Evolutionary conservation across 352 stramenopile species (phyloP).

Genomic region (Globisporangium parvum): DNA sequence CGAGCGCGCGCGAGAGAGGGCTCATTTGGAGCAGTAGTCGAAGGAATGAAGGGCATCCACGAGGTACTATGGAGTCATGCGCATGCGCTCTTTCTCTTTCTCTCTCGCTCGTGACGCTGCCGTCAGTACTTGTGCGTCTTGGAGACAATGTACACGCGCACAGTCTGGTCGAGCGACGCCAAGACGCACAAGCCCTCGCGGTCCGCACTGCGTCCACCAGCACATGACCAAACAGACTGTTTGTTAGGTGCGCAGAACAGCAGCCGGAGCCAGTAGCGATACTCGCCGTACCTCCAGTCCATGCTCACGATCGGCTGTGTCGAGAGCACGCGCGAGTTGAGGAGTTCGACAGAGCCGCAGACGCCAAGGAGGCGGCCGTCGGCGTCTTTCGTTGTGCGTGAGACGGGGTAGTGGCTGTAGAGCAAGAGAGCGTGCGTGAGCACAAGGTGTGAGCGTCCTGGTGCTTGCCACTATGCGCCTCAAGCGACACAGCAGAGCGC

Average conservation of each 20-base stretch:
- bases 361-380: conserved; percentile 85
- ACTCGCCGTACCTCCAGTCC: conserved; percentile 86
- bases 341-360: conserved; percentile 89
- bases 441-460: neutral
- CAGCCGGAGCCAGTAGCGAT: neutral
- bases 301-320: conserved; percentile 95
- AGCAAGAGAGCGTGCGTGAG: conserved; percentile 2
- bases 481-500: neutral
- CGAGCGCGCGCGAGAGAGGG: too few relatives aligned
- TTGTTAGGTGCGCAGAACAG: neutral
- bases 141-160: conserved; percentile 94
- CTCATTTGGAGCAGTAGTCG: too few relatives aligned
- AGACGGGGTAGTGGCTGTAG: conserved; percentile 70
- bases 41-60: too few relatives aligned
- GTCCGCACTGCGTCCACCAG: conserved; percentile 50
- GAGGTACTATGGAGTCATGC: neutral
- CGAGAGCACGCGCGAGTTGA: conserved; percentile 94
- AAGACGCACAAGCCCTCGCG: conserved; percentile 91
- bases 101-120: neutral
- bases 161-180: conserved; percentile 92
- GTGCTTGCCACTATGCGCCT: too few relatives aligned
- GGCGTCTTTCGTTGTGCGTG: conserved; percentile 80
- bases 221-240: neutral
- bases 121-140: conserved; percentile 93
- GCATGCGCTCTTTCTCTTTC: neutral